Conservation (phyloP, 495 filamentous ascomycete species). For the Annulohypoxylon moriforme region DNA sequence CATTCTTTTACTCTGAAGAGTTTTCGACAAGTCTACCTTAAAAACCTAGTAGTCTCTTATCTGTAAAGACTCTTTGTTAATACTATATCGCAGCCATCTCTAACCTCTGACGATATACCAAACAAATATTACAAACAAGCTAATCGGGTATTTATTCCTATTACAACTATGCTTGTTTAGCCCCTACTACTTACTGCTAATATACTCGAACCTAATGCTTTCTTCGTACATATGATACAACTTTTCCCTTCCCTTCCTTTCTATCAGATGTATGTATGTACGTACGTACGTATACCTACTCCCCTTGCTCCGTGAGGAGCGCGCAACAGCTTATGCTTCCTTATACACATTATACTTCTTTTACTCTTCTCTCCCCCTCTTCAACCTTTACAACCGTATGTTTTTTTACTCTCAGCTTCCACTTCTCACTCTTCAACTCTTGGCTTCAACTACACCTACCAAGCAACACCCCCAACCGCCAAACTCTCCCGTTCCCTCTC, state of each 20-base stretch:
- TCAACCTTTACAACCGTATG: no score
- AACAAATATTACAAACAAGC: neutral
- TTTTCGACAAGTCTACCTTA: no score
- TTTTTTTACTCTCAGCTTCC: no score
- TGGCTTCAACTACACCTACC: neutral
- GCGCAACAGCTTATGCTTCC: neutral
- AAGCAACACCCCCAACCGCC: neutral
- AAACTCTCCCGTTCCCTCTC: constrained; percentile 43
- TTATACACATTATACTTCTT: neutral
- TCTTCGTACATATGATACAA: constrained; percentile 7
- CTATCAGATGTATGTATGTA: neutral
- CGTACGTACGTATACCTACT: constrained; percentile 1
- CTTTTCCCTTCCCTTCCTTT: neutral
- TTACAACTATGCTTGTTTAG: neutral
- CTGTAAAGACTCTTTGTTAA: no score
- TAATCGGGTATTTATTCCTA: constrained; percentile 3
- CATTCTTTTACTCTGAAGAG: no score
- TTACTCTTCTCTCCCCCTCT: neutral
- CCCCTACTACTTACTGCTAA: neutral
- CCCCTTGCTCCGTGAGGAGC: constrained; percentile 16
- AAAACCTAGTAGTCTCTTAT: no score
- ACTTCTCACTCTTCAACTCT: neutral
- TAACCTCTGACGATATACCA: no score
- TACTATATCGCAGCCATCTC: no score
- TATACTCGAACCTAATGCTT: neutral